Percentiles rank a stretch among this genome's conserved stretches.
Evolutionary conservation across 2,329 filamentous ascomycete genomes (phyloP).

Genomic region (Exophiala sideris): DNA sequence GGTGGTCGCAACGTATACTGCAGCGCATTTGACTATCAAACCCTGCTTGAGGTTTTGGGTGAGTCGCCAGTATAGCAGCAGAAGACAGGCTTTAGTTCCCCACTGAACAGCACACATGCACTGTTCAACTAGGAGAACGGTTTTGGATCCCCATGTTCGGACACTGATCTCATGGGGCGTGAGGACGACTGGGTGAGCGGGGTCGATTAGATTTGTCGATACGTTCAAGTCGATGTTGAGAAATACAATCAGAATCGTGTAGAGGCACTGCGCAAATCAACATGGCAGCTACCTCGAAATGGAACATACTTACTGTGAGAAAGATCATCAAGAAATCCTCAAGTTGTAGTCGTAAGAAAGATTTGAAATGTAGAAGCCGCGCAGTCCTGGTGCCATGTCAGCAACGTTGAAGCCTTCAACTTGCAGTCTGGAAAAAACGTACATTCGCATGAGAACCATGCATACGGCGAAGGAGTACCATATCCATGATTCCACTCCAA

Average conservation of each 20-base stretch:
- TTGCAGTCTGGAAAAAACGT: neutral
- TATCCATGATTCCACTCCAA: conserved; percentile 30
- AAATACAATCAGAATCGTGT: conserved; percentile 44
- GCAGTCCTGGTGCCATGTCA: conserved; percentile 8
- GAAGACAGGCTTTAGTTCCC: conserved; percentile 52
- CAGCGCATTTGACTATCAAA: conserved; percentile 38
- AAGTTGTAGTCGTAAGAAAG: conserved; percentile 41
- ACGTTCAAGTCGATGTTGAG: conserved; percentile 44
- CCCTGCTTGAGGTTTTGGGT: conserved; percentile 41
- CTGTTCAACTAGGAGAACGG: conserved; percentile 53
- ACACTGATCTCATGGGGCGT: conserved; percentile 41
- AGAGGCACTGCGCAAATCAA: conserved; percentile 28
- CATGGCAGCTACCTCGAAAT: neutral
- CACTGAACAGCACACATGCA: conserved; percentile 52
- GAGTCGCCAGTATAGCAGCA: conserved; percentile 54
- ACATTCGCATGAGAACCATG: conserved; percentile 26
- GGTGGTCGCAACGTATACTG: conserved; percentile 43
- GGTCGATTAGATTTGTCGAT: conserved; percentile 45
- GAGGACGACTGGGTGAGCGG: conserved; percentile 40
- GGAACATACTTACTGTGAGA: conserved; percentile 37
- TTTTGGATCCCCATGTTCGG: conserved; percentile 53
- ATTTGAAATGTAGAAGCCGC: conserved; percentile 25
- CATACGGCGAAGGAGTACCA: conserved; percentile 25
- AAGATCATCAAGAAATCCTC: conserved; percentile 60
- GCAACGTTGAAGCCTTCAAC: neutral